phyloP scores from a whole-genome alignment of 176 grass and related monocot species.

The Zea mays region DNA sequence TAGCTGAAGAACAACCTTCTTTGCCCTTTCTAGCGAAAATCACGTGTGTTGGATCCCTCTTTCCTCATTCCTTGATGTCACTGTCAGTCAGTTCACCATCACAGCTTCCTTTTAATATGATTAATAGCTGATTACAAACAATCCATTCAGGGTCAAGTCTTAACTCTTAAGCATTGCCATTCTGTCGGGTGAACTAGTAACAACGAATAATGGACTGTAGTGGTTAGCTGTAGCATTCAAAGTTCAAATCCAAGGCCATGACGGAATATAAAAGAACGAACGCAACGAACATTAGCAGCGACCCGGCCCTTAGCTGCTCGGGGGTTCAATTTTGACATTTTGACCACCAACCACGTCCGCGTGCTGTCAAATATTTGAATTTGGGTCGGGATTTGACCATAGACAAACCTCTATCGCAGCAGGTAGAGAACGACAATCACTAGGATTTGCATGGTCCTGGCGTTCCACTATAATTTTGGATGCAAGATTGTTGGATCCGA shows the following conservation, averaged over 20 bases:
- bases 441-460: background rate
- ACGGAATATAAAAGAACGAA: background rate
- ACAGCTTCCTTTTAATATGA: background rate
- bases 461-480: background rate
- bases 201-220: background rate
- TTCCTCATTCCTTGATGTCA: background rate
- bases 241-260: background rate
- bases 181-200: background rate
- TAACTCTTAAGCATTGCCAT: constrained; percentile 5
- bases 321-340: background rate
- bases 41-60: background rate
- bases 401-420: background rate
- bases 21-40: background rate
- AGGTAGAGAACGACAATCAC: background rate
- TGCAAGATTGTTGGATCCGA: background rate
- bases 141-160: background rate
- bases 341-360: constrained; percentile 7
- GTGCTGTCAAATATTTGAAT: background rate
- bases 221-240: background rate
- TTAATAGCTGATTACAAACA: background rate
- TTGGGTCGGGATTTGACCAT: background rate
- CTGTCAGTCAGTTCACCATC: background rate
- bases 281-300: background rate
- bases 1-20: background rate
- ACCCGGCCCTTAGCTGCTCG: too few relatives aligned